A percentile compares a stretch with the other conserved stretches of the same genome.
These are phyloP conservation scores for Sorghum bicolor DNA, from an alignment of 176 grass and related monocot species.

Conservation along the genomic window Sorghum_bicolor_NCBIv3 NC_012879.2:107001-107500, in stretches of 20 bases:
- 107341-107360: background rate
- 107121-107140: conserved; percentile 10
- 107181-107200: background rate
- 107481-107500: background rate
- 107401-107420: background rate
- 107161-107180: conserved; percentile 6
- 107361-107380: background rate
- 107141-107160: conserved; percentile 5
- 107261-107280: background rate
- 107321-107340: background rate
- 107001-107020: too few species aligned
- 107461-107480: background rate
- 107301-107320: background rate
- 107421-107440: background rate
- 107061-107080: conserved; percentile 2
- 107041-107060: conserved; percentile 15
- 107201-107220: background rate
- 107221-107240: background rate
- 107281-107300: background rate
- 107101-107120: background rate
- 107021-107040: background rate
- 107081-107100: conserved; percentile 4
- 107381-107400: background rate
- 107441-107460: background rate
- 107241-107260: background rate